Conservation (phyloP, 306 rosid genomes). For the Fragaria ananassa region DNA sequence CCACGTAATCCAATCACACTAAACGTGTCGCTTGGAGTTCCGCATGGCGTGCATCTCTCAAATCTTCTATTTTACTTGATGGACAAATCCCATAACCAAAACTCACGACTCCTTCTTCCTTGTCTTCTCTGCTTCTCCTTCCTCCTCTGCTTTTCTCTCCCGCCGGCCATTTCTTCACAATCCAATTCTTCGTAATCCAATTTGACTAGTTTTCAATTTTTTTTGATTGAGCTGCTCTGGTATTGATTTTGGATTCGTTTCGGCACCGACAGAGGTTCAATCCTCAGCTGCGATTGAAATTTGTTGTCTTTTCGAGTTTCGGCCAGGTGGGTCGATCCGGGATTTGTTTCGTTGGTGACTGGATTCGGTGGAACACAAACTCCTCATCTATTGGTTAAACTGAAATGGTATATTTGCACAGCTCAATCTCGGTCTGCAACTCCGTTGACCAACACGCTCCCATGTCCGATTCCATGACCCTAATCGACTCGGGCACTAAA, state of each 20-base stretch:
- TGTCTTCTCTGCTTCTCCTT: conserved; percentile 30
- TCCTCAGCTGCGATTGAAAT: conserved; percentile 29
- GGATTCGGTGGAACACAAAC: conserved; percentile 12
- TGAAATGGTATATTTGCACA: conserved; percentile 95
- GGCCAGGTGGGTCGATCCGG: conserved; percentile 45
- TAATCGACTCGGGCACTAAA: conserved; percentile 47
- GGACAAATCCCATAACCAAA: conserved; percentile 14
- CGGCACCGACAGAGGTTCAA: conserved; percentile 40
- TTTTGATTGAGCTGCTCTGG: conserved; percentile 20
- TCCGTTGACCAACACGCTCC: conserved; percentile 65
- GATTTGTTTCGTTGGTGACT: conserved; percentile 24
- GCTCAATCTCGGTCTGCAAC: conserved; percentile 91
- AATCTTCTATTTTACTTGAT: not conserved
- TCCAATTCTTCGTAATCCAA: not conserved
- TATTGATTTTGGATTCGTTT: no score
- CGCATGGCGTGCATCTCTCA: conserved; percentile 13
- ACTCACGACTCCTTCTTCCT: conserved; percentile 37
- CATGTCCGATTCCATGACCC: conserved; percentile 56
- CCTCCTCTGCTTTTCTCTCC: conserved; percentile 28
- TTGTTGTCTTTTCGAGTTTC: conserved; percentile 12
- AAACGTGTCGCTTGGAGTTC: conserved; percentile 29
- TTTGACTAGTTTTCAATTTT: conserved; percentile 12
- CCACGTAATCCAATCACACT: conserved; percentile 21
- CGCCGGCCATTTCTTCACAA: conserved; percentile 28
- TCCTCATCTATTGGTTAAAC: conserved; percentile 9